Base-by-base conservation (phyloP, 1,284 basidiomycete species). In the Xerocomus minutiporus region DNA sequence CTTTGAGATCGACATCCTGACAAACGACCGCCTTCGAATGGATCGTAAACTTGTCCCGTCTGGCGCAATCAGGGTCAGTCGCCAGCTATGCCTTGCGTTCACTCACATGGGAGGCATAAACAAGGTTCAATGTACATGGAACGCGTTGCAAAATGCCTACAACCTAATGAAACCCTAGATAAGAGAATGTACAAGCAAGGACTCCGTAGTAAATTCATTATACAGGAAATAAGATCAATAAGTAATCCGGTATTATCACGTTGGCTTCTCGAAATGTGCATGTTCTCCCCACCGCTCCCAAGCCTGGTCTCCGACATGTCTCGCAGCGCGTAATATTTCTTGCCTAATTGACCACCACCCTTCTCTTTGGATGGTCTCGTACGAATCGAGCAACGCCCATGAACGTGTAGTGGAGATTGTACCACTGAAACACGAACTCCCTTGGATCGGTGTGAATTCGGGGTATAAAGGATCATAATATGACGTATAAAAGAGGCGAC, bases 1-100 rank as follows among this genome's bases (percentile, higher is more conserved):
- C 93, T 65, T 91, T 91, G 55, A 96, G 77, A 56, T 95, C 90
- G 41, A 89, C 86, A 73, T 94, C 93, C 63, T 89, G 85, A 68
- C 89, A 91, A 20, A 94, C 86, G 43, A 94, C 79, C 8, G 91
- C 88, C 65, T 84, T 87, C 4, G 88, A 85, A 57, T 91, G 86
- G 40, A 90, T 87, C 13, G 83, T 83, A 61, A 86, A 84, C 62
- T 84, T 87, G 72, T 88, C 87, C 57, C 84, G 84, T 70, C 87
- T 88, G 57, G 6, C 34, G 31, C 15, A 40, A 31, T 5, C 3
- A 43, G 20, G 4, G 35, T 67, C 11, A 6, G 38, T 20, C 20
- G 17, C 20, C 9, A 39, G 20, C 31, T n/a, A 11, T 3, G 26
- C 11, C 26, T 40, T 9, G 17, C 12, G 46, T 43, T 45, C 6